Base-by-base conservation (phyloP, 257 asterid species). In the Galeopsis tetrahit region DNA sequence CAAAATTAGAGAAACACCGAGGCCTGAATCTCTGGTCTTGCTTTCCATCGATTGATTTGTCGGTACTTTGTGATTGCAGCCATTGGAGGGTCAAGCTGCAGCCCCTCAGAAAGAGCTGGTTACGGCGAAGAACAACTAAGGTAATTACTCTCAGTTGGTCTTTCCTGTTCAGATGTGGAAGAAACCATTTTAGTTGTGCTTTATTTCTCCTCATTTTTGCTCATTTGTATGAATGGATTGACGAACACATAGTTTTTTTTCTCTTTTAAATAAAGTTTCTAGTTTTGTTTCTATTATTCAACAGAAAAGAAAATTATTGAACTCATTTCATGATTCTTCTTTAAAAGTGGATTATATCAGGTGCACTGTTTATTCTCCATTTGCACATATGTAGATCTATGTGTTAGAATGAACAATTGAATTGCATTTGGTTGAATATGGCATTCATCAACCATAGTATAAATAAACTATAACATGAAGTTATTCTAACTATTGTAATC, bases 11-110 rank as follows among this genome's bases (percentile, higher is more conserved):
- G 46, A 7, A 40, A 40, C 46, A 6, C 46, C 3, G 15, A 9
- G 52, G 21, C 17, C 34, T 21, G 4, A 11, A 33, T 73, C 33
- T 39, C 67, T 3, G 7, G 66, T 44, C 17, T 70, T 63, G 34
- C 31, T 35, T 6, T 43, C 40, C 21, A 3, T 49, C 17, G 43
- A 10, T 13, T 44, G 49, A 10, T 44, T 73, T 38, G 40, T 62
- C 6, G 10, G 43, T 55, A 9, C 52, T 61, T 11, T 75, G 66
- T 81, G 69, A 31, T 73, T 81, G 84, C 92, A 89, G 96, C 91
- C 90, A 7, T 75, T 60, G 77, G 63, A 77, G 61, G 59, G 59
- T 17, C 77, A 76, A 35, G 63, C 78, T 1, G 66, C 63, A 31
- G 35, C 74, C 4, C 15, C 70, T 11, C 80, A 61, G 66, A 84